Base-by-base conservation (phyloP, 352 stramenopile genomes). In the Phytophthora sp. region DNA sequence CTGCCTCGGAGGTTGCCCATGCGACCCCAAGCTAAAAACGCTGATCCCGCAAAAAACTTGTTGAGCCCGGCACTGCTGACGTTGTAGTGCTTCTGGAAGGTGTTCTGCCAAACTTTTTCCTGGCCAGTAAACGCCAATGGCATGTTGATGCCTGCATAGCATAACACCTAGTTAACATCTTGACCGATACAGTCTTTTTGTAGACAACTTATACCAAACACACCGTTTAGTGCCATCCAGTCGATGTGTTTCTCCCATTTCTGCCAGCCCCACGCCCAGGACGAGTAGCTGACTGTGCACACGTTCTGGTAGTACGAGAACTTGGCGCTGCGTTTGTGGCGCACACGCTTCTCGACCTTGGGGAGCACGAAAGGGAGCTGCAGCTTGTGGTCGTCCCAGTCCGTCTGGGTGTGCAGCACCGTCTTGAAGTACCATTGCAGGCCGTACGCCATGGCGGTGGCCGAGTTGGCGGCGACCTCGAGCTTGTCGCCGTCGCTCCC, bases 291-390 rank as follows among this genome's bases (percentile, higher is more conserved):
- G 53, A 92, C 88, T 0, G 90, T 97, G 69, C 91, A 97, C 26
- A 97, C 89, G 65, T 98, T 98, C 61, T 95, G 88, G 60, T 96
- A 94, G 76, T 98, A 97, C 27, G 84, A 86, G 66, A 92, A 96
- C 58, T 88, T 87, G 58, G 84, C 37, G 35, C 54, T 79, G 34
- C 87, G 82, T 68, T 90, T 76, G 38, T 89, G 69, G 15, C 67
- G 76, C 17, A 80, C 65, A 0, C 28, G 30, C 9, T 58, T 39
- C 2, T 76, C 48, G 4, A 87, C 70, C 8, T 58, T 74, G 2
- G 81, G 81, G n/a, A 94, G 71, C 12, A 72, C 60, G 6, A 67
- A 42, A 1, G 85, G 83, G 0, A 94, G 59, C n/a, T 82, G 73
- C 23, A 91, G 71, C 51, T 73, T 71, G 65, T 94, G 82, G 59